A percentile compares a stretch with the other conserved stretches of the same genome.
These are phyloP conservation scores for Mortierella alpina DNA, from an alignment of 192 early-diverging fungal genomes.

Conservation along the genomic window DNA sequence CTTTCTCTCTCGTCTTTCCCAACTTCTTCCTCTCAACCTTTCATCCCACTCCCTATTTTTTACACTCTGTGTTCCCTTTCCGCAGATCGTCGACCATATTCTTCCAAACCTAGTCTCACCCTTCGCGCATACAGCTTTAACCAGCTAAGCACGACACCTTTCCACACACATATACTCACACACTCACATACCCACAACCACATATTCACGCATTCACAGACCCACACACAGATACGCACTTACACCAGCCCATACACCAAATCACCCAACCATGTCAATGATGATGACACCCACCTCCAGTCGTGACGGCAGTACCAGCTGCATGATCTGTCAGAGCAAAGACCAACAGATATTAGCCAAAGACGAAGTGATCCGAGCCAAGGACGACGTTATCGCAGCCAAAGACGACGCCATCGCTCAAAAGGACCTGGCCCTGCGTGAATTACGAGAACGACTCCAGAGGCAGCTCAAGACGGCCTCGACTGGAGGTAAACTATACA, in stretches of 20 bases:
- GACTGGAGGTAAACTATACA: conserved; percentile 24
- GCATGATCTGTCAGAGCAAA: conserved; percentile 28
- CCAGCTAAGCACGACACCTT: not conserved
- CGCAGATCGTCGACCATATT: not conserved
- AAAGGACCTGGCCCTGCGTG: conserved; percentile 36
- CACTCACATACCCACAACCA: no score
- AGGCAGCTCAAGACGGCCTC: conserved; percentile 32
- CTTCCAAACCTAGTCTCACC: not conserved
- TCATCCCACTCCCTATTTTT: not conserved
- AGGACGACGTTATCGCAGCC: conserved; percentile 13
- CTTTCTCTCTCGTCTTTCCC: not conserved
- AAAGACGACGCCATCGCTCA: conserved; percentile 22
- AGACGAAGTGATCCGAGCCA: conserved; percentile 42
- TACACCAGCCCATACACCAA: not conserved
- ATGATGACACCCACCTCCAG: not conserved
- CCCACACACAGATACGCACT: no score
- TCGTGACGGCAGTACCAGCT: conserved; percentile 4
- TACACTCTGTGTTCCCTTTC: not conserved
- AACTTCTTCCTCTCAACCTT: not conserved
- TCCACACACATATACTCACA: no score
- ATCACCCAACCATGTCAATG: not conserved
- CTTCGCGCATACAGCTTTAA: not conserved
- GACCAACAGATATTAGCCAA: conserved; percentile 32
- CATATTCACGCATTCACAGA: no score
- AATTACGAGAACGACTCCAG: conserved; percentile 38